Evolutionary conservation across 1,284 basidiomycete genomes (phyloP).

Genomic region (Moniliophthora roreri): DNA sequence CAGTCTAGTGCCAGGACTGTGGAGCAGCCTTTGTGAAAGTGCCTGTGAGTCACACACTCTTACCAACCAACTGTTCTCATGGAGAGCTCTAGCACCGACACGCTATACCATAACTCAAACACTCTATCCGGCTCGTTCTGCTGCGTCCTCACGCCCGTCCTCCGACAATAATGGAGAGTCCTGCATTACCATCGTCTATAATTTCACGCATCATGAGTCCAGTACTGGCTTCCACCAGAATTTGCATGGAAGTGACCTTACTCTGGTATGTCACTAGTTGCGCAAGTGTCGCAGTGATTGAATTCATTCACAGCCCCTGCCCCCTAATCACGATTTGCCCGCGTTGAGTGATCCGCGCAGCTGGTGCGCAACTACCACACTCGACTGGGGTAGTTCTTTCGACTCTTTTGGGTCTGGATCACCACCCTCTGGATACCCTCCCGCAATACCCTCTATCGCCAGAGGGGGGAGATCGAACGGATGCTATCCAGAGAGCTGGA

Average conservation of each 20-base stretch:
- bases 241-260: neutral
- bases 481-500: constrained; percentile 1
- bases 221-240: constrained; percentile 5
- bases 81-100: constrained; percentile 23
- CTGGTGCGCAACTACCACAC: constrained; percentile 7
- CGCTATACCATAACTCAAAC: constrained; percentile 29
- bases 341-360: neutral
- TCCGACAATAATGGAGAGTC: constrained; percentile 10
- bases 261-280: neutral
- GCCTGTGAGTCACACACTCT: constrained; percentile 21
- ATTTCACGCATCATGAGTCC: constrained; percentile 18
- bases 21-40: constrained; percentile 28
- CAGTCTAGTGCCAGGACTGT: constrained; percentile 30
- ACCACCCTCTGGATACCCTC: neutral
- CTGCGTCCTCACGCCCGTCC: neutral
- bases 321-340: too few species aligned
- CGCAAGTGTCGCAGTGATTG: neutral
- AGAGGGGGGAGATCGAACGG: constrained; percentile 7
- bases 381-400: constrained; percentile 7
- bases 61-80: neutral
- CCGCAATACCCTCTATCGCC: constrained; percentile 7
- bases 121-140: constrained; percentile 6
- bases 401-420: neutral
- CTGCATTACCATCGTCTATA: constrained; percentile 25
- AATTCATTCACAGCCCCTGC: neutral